Evolutionary conservation across 129 eudicot genomes (phyloP).

Genomic region (Flaveria brownii): DNA sequence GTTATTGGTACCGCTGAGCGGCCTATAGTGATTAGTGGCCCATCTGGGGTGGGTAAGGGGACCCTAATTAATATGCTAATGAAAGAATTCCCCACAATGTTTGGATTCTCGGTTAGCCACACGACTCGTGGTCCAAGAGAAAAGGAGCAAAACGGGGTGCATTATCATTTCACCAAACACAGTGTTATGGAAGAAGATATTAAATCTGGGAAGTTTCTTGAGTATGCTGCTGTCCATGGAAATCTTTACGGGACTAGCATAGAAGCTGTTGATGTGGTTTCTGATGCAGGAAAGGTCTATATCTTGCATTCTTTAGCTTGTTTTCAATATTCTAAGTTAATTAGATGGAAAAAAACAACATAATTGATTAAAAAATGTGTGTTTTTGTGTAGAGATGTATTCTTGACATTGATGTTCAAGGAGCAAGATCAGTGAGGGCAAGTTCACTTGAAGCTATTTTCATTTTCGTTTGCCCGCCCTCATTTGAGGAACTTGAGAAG

Average conservation of each 20-base stretch:
- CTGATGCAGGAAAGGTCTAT: slow-evolving; percentile 87
- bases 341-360: neutral
- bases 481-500: slow-evolving; percentile 90
- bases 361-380: slow-evolving; percentile 6
- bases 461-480: slow-evolving; percentile 87
- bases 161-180: slow-evolving; percentile 81
- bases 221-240: slow-evolving; percentile 92
- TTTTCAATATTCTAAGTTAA: neutral
- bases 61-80: slow-evolving; percentile 62
- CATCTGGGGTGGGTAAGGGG: slow-evolving; percentile 98
- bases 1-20: slow-evolving; percentile 60
- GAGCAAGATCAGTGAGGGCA: slow-evolving; percentile 89
- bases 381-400: slow-evolving; percentile 84
- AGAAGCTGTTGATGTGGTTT: slow-evolving; percentile 87
- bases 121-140: slow-evolving; percentile 92
- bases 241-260: slow-evolving; percentile 91
- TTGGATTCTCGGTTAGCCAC: slow-evolving; percentile 98
- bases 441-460: slow-evolving; percentile 89
- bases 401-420: slow-evolving; percentile 99
- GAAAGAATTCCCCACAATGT: slow-evolving; percentile 81
- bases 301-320: neutral
- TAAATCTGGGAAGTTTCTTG: slow-evolving; percentile 72
- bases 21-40: slow-evolving; percentile 91
- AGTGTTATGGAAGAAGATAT: slow-evolving; percentile 75
- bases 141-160: slow-evolving; percentile 68